Conservation (phyloP, 495 filamentous ascomycete genomes). For the Penicillium bovifimosum region DNA sequence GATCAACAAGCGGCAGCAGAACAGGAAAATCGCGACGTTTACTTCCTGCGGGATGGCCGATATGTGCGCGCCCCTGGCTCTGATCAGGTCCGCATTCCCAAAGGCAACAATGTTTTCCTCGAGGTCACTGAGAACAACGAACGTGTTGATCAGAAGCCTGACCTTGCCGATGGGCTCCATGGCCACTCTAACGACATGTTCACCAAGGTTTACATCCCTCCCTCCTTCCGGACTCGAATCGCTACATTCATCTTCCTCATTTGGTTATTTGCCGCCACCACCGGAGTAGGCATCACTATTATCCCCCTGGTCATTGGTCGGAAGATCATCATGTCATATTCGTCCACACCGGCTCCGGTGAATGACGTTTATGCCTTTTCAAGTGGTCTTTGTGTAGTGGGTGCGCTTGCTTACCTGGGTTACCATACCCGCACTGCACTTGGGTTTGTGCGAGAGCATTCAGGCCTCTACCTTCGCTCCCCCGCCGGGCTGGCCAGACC, state of each 20-base stretch:
- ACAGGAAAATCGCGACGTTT: conserved; percentile 34
- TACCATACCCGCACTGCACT: conserved; percentile 48
- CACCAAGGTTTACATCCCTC: conserved; percentile 83
- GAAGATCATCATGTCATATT: conserved; percentile 59
- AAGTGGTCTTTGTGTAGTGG: conserved; percentile 74
- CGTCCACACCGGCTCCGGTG: conserved; percentile 62
- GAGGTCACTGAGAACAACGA: conserved; percentile 69
- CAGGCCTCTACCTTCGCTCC: conserved; percentile 32
- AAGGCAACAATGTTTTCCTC: conserved; percentile 73
- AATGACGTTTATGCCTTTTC: conserved; percentile 98
- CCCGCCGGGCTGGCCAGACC: conserved; percentile 19
- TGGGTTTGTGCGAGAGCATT: conserved; percentile 26
- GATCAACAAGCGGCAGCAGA: conserved; percentile 30
- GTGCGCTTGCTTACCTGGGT: conserved; percentile 53
- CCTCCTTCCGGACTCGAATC: conserved; percentile 73
- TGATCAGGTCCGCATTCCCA: conserved; percentile 89
- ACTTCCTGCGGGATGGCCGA: conserved; percentile 67
- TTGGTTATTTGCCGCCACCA: conserved; percentile 91
- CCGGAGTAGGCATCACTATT: conserved; percentile 82
- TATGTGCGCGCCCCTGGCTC: conserved; percentile 88
- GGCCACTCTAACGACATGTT: conserved; percentile 60
- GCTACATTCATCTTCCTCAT: conserved; percentile 82
- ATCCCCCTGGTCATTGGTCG: conserved; percentile 85
- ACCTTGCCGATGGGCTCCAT: conserved; percentile 59
- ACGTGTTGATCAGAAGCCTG: conserved; percentile 54